phyloP scores from a whole-genome alignment of 495 filamentous ascomycete genomes.

The Corynascus novoguineensis region DNA sequence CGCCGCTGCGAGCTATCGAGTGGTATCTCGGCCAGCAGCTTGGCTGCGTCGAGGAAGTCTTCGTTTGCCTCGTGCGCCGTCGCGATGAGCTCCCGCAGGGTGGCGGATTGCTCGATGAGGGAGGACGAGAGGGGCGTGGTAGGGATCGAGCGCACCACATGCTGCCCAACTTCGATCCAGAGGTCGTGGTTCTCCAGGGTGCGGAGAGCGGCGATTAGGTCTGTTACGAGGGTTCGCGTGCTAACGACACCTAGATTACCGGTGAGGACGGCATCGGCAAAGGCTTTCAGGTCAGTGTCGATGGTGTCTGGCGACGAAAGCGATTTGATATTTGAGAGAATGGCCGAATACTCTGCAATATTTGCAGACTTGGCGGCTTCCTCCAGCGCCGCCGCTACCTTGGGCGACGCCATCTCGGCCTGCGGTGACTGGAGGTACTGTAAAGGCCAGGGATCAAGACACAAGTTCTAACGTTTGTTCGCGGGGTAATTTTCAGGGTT shows the following conservation, averaged over 20 bases:
- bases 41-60: constrained; percentile 72
- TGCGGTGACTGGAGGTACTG: background rate
- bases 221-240: constrained; percentile 62
- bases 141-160: constrained; percentile 59
- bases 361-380: constrained; percentile 29
- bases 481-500: background rate
- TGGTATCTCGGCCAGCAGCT: constrained; percentile 73
- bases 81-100: constrained; percentile 74
- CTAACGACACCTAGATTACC: constrained; percentile 69
- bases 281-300: constrained; percentile 60
- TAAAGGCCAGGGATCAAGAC: background rate
- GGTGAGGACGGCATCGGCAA: constrained; percentile 61
- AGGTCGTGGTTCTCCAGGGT: constrained; percentile 51
- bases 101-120: constrained; percentile 81
- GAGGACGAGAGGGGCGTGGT: constrained; percentile 44
- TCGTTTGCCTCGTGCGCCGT: constrained; percentile 76
- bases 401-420: constrained; percentile 24
- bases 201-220: constrained; percentile 57
- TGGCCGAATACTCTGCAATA: constrained; percentile 55
- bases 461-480: background rate
- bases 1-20: constrained; percentile 82
- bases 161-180: constrained; percentile 64
- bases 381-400: constrained; percentile 47
- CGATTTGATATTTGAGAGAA: constrained; percentile 60
- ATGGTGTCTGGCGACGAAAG: constrained; percentile 50